A percentile compares a stretch with the other conserved stretches of the same genome.
Evolutionary conservation across 106 monocot species (phyloP).

Genomic region (Dactylorhiza incarnata): DNA sequence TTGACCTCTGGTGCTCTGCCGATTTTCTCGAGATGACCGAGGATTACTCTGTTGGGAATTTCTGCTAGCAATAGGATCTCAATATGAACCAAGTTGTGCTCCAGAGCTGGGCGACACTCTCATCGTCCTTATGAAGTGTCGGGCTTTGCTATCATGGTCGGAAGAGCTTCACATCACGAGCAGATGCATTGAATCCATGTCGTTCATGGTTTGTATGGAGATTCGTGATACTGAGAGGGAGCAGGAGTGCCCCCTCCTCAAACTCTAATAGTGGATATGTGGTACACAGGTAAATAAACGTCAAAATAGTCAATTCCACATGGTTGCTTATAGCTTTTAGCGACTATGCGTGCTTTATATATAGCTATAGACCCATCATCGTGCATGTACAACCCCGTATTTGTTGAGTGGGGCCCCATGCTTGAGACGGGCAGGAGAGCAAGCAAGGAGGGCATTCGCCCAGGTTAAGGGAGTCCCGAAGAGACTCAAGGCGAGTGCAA

Average conservation of each 20-base stretch:
- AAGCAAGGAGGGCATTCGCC: too few relatives aligned
- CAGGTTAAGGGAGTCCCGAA: too few relatives aligned
- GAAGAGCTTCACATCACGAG: slow-evolving; percentile 65
- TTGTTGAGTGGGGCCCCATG: too few relatives aligned
- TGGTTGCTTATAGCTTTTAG: too few relatives aligned
- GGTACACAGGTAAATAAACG: too few relatives aligned
- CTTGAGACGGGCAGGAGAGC: too few relatives aligned
- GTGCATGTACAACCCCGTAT: too few relatives aligned
- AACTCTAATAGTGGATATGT: too few relatives aligned
- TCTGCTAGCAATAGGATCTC: slow-evolving; percentile 54
- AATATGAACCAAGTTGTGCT: slow-evolving; percentile 78
- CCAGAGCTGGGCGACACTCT: slow-evolving; percentile 82
- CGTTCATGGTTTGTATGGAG: slow-evolving; percentile 95
- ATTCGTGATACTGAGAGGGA: slow-evolving; percentile 68
- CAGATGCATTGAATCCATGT: slow-evolving; percentile 68
- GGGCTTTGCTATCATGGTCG: slow-evolving; percentile 34
- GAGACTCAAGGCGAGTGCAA: too few relatives aligned
- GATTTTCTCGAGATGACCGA: slow-evolving; percentile 55
- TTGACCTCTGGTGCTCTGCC: slow-evolving; percentile 44
- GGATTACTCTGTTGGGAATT: slow-evolving; percentile 26
- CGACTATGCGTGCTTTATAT: too few relatives aligned
- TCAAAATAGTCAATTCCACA: too few relatives aligned
- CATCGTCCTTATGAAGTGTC: slow-evolving; percentile 59
- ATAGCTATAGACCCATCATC: too few relatives aligned
- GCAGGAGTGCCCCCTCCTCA: slow-evolving; percentile 19